A percentile compares a stretch with the other conserved stretches of the same genome.
Conservation (phyloP, 2,329 filamentous ascomycete genomes). For the Juglanconis oblonga region DNA sequence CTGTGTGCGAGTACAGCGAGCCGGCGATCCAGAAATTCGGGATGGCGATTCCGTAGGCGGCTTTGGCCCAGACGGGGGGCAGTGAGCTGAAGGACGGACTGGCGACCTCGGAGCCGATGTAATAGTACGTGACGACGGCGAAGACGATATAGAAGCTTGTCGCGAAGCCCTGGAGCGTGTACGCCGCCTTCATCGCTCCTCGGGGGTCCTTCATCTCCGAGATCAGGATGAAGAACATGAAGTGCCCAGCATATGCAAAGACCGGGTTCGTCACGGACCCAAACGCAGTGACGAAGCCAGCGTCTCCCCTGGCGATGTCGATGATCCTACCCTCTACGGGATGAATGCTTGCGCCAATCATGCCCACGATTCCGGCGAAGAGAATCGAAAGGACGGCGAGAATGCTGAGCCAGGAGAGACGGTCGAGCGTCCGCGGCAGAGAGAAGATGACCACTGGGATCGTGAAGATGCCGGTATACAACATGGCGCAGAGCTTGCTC, state of each 20-base stretch:
- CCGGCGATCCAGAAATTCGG: conserved; percentile 50
- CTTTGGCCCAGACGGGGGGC: conserved; percentile 43
- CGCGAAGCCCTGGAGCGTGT: conserved; percentile 45
- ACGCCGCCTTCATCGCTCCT: conserved; percentile 50
- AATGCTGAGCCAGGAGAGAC: conserved; percentile 45
- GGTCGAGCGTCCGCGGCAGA: conserved; percentile 47
- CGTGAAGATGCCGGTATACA: conserved; percentile 49
- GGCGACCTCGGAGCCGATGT: conserved; percentile 42
- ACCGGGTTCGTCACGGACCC: conserved; percentile 49
- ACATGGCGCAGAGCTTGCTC: conserved; percentile 44
- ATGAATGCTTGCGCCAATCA: conserved; percentile 44
- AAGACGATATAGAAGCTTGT: conserved; percentile 50
- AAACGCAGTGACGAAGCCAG: conserved; percentile 42
- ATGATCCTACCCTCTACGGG: conserved; percentile 36
- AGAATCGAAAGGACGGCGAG: conserved; percentile 44
- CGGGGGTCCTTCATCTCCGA: conserved; percentile 50
- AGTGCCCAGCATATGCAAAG: conserved; percentile 51
- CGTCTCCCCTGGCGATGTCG: conserved; percentile 31
- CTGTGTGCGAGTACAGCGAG: conserved; percentile 47
- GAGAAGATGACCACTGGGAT: conserved; percentile 43
- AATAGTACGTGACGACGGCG: conserved; percentile 48
- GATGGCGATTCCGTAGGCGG: conserved; percentile 47
- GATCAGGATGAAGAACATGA: conserved; percentile 53
- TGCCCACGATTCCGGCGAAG: conserved; percentile 47
- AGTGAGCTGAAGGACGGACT: conserved; percentile 48